A percentile compares a stretch with the other conserved stretches of the same genome.
These are phyloP conservation scores for Parachlorella kessleri DNA, from an alignment of 139 green algal species.

Conservation along the genomic window DNA sequence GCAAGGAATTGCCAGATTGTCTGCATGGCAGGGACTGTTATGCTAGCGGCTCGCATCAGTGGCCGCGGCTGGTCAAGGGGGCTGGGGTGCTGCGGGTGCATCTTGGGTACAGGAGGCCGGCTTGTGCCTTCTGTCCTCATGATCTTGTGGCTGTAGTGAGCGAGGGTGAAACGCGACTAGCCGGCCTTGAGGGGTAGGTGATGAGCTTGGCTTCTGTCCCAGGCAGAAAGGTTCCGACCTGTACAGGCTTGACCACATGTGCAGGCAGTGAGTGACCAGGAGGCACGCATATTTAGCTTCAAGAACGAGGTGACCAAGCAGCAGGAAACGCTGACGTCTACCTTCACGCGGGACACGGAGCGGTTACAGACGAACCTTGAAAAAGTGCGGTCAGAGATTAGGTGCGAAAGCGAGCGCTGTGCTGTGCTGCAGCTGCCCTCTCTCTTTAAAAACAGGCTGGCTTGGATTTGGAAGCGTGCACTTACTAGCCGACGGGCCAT, in stretches of 20 bases:
- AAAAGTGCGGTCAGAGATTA: constrained; percentile 87
- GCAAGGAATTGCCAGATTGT: no score
- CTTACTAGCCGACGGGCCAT: no score
- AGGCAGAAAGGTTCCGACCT: no score
- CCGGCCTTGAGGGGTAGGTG: no score
- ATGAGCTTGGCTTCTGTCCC: no score
- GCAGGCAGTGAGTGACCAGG: constrained; percentile 74
- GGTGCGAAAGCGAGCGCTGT: constrained; percentile 48
- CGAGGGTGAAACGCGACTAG: background rate
- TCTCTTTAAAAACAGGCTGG: no score
- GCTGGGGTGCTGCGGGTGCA: background rate
- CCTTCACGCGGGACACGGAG: constrained; percentile 79
- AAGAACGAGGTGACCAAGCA: constrained; percentile 81
- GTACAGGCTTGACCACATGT: no score
- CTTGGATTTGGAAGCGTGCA: no score
- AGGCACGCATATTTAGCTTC: constrained; percentile 67
- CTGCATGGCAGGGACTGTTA: no score
- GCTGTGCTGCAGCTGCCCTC: no score
- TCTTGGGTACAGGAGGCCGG: background rate
- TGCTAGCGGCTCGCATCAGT: no score
- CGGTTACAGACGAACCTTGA: constrained; percentile 85
- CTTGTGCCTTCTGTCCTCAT: background rate
- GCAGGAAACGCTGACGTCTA: constrained; percentile 70
- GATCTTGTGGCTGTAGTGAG: background rate
- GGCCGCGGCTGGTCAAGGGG: no score